Conservation (phyloP, 176 grass and related monocot genomes). For the Alopecurus myosuroides region DNA sequence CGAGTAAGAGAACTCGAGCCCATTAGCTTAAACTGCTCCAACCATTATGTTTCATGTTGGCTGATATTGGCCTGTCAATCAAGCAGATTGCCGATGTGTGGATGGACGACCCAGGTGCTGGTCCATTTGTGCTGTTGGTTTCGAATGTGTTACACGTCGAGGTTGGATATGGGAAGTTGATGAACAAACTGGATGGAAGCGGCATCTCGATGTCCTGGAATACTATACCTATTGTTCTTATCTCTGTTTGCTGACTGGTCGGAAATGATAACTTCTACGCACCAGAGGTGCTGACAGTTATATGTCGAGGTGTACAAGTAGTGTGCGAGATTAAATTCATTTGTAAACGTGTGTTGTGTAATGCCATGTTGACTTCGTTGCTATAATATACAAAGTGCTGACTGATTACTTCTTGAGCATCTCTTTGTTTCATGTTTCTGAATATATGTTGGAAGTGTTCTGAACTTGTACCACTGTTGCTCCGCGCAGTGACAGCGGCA, state of each 20-base stretch:
- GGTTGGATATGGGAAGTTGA: not conserved
- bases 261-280: not conserved
- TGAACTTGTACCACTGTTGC: not conserved
- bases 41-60: not conserved
- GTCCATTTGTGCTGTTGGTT: constrained; percentile 6
- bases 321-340: constrained; percentile 36
- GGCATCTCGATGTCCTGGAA: constrained; percentile 13
- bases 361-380: not conserved
- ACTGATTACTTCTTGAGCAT: not conserved
- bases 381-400: constrained; percentile 7
- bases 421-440: not conserved
- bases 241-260: constrained; percentile 15
- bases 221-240: constrained; percentile 2
- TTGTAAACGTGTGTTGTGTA: constrained; percentile 20
- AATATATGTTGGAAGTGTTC: not conserved
- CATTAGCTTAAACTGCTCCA: not conserved
- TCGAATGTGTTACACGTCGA: not conserved
- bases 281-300: not conserved
- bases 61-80: not conserved
- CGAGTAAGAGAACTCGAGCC: not conserved
- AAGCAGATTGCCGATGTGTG: not conserved
- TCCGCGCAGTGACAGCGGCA: no score
- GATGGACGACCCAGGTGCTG: not conserved
- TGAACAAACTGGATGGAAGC: not conserved
- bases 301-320: constrained; percentile 2